These are phyloP conservation scores for Ramaria sp. DNA, from an alignment of 768 basidiomycete genomes.

Conservation along the genomic window DNA sequence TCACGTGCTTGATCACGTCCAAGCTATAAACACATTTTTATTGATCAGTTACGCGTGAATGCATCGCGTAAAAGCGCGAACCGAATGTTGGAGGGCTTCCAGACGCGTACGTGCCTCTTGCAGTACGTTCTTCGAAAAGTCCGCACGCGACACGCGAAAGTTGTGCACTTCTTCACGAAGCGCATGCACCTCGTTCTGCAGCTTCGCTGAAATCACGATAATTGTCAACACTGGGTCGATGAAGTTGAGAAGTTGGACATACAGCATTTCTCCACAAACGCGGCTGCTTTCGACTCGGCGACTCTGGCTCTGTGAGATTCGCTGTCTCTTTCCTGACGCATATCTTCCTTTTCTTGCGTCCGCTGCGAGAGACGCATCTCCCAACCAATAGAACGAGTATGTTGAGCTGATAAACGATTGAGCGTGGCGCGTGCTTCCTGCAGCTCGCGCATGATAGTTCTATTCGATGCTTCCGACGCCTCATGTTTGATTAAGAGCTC, in stretches of 20 bases:
- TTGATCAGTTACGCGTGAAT: not conserved
- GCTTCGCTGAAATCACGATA: conserved; percentile 38
- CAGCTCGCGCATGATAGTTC: conserved; percentile 60
- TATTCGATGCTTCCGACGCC: conserved; percentile 69
- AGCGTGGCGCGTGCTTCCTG: conserved; percentile 62
- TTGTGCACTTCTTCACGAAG: conserved; percentile 56
- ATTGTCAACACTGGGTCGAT: not conserved
- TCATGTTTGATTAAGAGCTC: conserved; percentile 77
- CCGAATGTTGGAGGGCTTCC: conserved; percentile 46
- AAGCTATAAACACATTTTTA: too few species aligned
- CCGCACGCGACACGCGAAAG: conserved; percentile 46
- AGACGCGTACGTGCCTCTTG: conserved; percentile 55
- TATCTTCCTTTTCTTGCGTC: conserved; percentile 73
- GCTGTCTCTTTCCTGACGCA: conserved; percentile 47
- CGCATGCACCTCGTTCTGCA: conserved; percentile 54
- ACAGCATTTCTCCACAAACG: conserved; percentile 63
- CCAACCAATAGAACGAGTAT: conserved; percentile 61
- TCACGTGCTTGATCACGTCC: too few species aligned
- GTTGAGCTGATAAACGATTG: conserved; percentile 54
- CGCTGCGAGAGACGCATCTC: conserved; percentile 53
- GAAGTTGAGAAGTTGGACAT: not conserved
- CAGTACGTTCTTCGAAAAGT: conserved; percentile 57
- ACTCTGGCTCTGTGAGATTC: conserved; percentile 55
- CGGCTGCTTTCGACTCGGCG: conserved; percentile 55
- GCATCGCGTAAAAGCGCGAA: conserved; percentile 23